Evolutionary conservation across 2,329 filamentous ascomycete genomes (phyloP).

Genomic region (Aspergillus pseudoterreus): DNA sequence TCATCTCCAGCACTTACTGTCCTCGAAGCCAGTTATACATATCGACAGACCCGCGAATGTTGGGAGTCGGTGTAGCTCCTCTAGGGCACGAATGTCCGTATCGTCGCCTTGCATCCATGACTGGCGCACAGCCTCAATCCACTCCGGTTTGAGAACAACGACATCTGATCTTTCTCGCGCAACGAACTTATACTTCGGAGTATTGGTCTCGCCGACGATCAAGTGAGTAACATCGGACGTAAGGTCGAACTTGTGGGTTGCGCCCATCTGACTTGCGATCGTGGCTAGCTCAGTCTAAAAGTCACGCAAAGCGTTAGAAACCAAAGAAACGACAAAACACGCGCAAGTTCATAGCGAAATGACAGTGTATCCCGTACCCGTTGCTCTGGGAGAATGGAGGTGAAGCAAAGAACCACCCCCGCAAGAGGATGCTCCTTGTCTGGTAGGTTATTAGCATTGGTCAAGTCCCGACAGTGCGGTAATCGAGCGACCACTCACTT

Average conservation of each 20-base stretch:
- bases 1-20: slow-evolving; percentile 46
- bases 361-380: slow-evolving; percentile 54
- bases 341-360: not conserved
- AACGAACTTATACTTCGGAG: slow-evolving; percentile 92
- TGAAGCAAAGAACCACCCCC: slow-evolving; percentile 80
- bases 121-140: slow-evolving; percentile 75
- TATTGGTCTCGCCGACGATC: slow-evolving; percentile 82
- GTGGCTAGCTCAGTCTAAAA: slow-evolving; percentile 38
- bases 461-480: not conserved
- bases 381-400: slow-evolving; percentile 73
- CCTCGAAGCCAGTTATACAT: slow-evolving; percentile 67
- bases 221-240: slow-evolving; percentile 96
- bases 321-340: not conserved
- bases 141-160: slow-evolving; percentile 73
- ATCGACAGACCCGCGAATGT: slow-evolving; percentile 54
- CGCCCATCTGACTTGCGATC: slow-evolving; percentile 73
- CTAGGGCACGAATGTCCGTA: slow-evolving; percentile 68
- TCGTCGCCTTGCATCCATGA: slow-evolving; percentile 77
- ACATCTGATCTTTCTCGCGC: slow-evolving; percentile 85
- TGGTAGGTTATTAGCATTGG: slow-evolving; percentile 20
- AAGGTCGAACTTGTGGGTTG: slow-evolving; percentile 80
- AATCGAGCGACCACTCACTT: slow-evolving; percentile 23
- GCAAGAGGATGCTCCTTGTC: slow-evolving; percentile 63
- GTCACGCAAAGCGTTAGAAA: not conserved
- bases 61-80: slow-evolving; percentile 51